A percentile compares a stretch with the other conserved stretches of the same genome.
Conservation (phyloP, 495 filamentous ascomycete species). For the Trichoderma orchidacearum region DNA sequence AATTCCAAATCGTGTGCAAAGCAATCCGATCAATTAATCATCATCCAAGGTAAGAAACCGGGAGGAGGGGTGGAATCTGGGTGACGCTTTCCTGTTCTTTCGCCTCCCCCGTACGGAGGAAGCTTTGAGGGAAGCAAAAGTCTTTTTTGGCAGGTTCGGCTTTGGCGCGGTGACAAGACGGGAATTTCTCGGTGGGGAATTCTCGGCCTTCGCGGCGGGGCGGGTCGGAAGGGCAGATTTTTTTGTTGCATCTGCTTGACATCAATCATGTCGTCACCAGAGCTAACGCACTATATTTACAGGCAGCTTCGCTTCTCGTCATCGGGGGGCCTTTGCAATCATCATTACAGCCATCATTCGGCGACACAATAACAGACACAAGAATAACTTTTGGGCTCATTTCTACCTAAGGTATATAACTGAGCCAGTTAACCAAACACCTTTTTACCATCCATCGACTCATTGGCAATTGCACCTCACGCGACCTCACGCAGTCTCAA, state of each 20-base stretch:
- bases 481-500: neutral
- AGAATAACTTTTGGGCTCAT: too few relatives aligned
- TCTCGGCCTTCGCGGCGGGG: neutral
- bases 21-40: neutral
- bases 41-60: neutral
- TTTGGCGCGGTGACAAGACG: neutral
- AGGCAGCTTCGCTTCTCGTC: neutral
- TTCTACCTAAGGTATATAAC: too few relatives aligned
- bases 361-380: too few relatives aligned
- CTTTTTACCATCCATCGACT: too few relatives aligned
- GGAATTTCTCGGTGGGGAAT: constrained; percentile 1
- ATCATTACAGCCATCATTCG: neutral
- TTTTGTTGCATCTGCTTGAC: neutral
- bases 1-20: too few relatives aligned
- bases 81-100: neutral
- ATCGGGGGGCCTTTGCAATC: neutral
- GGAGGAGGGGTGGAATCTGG: neutral
- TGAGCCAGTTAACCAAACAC: too few relatives aligned
- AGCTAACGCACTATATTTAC: neutral
- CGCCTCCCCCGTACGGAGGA: neutral
- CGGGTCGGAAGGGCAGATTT: neutral
- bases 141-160: neutral
- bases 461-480: too few relatives aligned
- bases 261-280: neutral
- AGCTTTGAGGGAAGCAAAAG: neutral